Evolutionary conservation across 208 protist genomes (phyloP), one percentile per base, ranked within the genome.

Genomic region (Acanthamoeba lenticulata): DNA sequence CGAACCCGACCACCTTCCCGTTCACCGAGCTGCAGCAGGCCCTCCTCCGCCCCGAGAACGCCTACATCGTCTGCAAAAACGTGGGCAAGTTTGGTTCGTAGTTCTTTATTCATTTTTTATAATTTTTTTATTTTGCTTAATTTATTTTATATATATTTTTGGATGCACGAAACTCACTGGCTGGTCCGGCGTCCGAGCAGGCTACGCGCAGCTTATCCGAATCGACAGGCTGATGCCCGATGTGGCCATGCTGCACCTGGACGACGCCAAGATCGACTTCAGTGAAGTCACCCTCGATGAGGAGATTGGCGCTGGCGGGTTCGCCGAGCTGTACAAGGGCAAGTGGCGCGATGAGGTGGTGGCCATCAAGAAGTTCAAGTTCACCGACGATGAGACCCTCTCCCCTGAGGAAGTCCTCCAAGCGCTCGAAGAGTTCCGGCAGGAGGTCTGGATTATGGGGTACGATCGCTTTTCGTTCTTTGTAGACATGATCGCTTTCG

Each of bases 381-480:
- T 89, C 52, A 42, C 52, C 47, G 81, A 89, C 36, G 81, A 89
- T 38, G 81, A 89, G n/a, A 65, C 81, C 29, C 52, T 89, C 44
- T 17, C 29, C n/a, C 81, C 81, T n/a, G 81, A 60, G 7, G 52
- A 91, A 9, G 38, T 69, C 19, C 85, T 91, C 2, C 49, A 69
- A 17, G 44, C 89, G 32, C 45, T 93, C 32, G 89, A 93, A 32
- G 89, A 93, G 45, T 93, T 93, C 49, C 19, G 89, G 5, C 89
- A 81, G 44, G 89, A 93, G 29, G 38, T 93, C 3, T 93, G 89
- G 89, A 93, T 93, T 17, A 93, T 93, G 89, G 38, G 89, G 62
- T 93, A 62, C 32, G 38, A n/a, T n/a, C n/a, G n/a, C n/a, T n/a
- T n/a, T n/a, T n/a, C n/a, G n/a, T n/a, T n/a, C n/a, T n/a, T n/a